Evolutionary conservation across 495 filamentous ascomycete genomes (phyloP), one percentile per base, ranked within the genome.

Genomic region (Lophiostoma macrostomum): DNA sequence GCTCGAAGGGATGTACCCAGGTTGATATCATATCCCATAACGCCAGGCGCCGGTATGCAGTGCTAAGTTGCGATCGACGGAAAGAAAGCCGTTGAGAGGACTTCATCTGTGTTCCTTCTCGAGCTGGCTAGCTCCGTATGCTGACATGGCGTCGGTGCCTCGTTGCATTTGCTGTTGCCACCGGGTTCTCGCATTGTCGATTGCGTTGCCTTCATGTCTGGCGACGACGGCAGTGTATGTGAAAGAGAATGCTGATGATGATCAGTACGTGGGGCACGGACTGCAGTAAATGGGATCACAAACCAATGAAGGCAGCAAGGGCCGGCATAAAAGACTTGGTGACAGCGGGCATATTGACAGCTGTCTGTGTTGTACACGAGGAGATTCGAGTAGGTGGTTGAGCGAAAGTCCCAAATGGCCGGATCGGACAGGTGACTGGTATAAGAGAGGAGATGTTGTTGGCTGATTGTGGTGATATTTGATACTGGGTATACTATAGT

Each of bases 181-280:
- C 19, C 56, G 34, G 10, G 49, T 37, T 19, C 50, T 32, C 28
- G 56, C 56, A 20, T 14, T 29, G 39, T 60, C 56, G 22, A 60
- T 51, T 5, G 34, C 11, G 13, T 29, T 36, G 16, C 56, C 56
- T 43, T 60, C 56, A 4, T 32, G 32, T 35, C 44, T 32, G 16
- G 56, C 56, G 13, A 49, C 50, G 19, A 60, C 39, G 19, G 49
- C 30, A 0, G 50, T 54, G 50, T 60, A 60, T 30, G 49, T 48
- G 28, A 60, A 43, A 5, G 50, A 40, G 18, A 54, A 18, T 18
- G 34, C 56, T 60, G 19, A 28, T 13, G 28, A 30, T 48, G n/a
- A 25, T 43, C 19, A 58, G 36, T 20, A 14, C 38, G 11, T 1
- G 12, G 19, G n/a, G n/a, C n/a, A n/a, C n/a, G n/a, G n/a, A n/a